Evolutionary conservation across 371 early-diverging fungal genomes (phyloP), one percentile per base, ranked within the genome.

Genomic region (Lichtheimia hyalospora): DNA sequence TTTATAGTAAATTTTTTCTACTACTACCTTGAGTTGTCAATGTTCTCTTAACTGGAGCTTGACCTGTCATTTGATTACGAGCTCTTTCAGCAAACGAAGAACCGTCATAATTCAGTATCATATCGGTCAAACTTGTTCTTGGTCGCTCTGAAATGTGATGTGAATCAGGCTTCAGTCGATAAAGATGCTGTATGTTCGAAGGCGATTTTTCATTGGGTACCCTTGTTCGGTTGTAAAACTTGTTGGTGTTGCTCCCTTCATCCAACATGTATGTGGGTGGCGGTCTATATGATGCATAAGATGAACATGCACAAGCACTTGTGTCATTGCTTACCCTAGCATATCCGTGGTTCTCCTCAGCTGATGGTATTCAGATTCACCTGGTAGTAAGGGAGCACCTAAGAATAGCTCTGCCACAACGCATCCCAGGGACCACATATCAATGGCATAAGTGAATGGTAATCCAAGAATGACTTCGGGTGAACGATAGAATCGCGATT

Each of bases 381-480:
- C 97, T 0, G 97, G 96, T 69, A 97, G 96, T 57, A 98, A 68
- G 0, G 97, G 97, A 3, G 90, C 71, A 0, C 96, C 96, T 0
- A 95, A 68, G 67, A 89, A 94, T 14, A 99, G 77, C 71, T 99
- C 99, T 5, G 95, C 98, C n/a, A 96, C 93, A 58, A 99, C 93
- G 73, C 99, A 99, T 0, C 99, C 99, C 10, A 98, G 79, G 0
- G 98, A 96, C 99, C 99, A 99, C 88, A 99, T 96, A 72, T 99
- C 99, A 48, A 97, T 95, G 13, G 93, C 81, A 46, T 94, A 89
- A 8, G 93, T 86, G 78, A 96, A 92, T 50, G 92, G 90, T 21
- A 95, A 69, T 2, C 95, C 96, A 15, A 99, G 77, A 8, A 99
- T 81, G 1, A 99, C 96, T 71, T 99, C 99, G 1, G 99, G 99